Evolutionary conservation across 345 rosid species (phyloP), one percentile per base, ranked within the genome.

Genomic region (Eucalyptus marginata): DNA sequence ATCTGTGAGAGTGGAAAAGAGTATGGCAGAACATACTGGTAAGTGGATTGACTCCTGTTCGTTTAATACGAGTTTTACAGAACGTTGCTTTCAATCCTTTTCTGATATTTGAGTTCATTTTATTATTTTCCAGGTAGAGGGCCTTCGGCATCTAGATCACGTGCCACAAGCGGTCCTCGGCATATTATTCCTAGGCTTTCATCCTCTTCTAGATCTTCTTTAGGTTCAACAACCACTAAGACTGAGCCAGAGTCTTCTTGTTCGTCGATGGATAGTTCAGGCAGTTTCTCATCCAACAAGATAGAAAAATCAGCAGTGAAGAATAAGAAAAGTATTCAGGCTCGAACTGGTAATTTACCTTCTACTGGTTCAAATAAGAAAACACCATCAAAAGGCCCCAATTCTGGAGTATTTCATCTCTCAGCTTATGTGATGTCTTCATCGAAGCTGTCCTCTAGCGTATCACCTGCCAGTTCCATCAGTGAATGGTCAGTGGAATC

Each of bases 401-500:
- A 90, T 87, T 68, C 96, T 47, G 90, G 90, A 52, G 89, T 76
- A 86, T 87, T 95, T 31, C 90, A 88, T 88, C 83, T 89, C 89
- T 90, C 95, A 79, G 90, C 95, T 86, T 54, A 86, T 93, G 85
- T 94, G 92, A 93, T 88, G 90, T 91, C 95, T 90, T 88, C 90
- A 43, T 87, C 91, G 88, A 95, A 91, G 92, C 91, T 87, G 40
- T 91, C 97, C 83, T 92, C 95, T 81, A 93, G 87, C 90, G 89
- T 89, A 90, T 94, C 96, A 88, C 93, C 96, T 88, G 90, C 96
- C 88, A 97, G 96, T 94, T 92, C 99, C 91, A 91, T 93, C 88
- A 93, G 95, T 92, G 99, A 98, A 92, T 92, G 95, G 97, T 95
- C 99, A 86, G 92, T 94, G 49, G 95, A 88, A 66, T 95, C 96